Base-by-base conservation (phyloP, 768 basidiomycete genomes). In the Bullera alba region DNA sequence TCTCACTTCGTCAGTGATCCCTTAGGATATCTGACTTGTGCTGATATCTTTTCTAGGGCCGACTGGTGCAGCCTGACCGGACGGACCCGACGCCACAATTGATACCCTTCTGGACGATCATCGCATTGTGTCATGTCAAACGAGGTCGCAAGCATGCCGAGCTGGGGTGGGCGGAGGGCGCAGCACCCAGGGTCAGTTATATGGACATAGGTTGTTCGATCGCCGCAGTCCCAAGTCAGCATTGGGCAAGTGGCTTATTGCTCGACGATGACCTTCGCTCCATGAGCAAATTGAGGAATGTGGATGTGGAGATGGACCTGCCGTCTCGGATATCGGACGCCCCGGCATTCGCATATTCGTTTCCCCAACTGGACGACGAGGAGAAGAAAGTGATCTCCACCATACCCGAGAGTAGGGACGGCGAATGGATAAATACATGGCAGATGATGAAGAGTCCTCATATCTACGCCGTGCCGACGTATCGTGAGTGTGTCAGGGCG, bases 241-340 rank as follows among this genome's bases (percentile, higher is more conserved):
- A 43, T 19, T 43, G 42, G 42, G 10, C 42, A 21, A 43, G 42
- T 43, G 42, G 42, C 42, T 21, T 43, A 7, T 7, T 43, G 6
- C 42, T 43, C 12, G 15, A 8, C 10, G 42, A 43, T 26, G 27
- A 43, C 25, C 25, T 43, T 10, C 23, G 27, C 6, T 10, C 19
- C 8, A 26, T 43, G 42, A 43, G 23, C 6, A 22, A 10, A 26
- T 26, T 43, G 23, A 21, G 37, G 8, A 21, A 21, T 39, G 8
- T 10, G 22, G 26, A 41, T 22, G 38, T 8, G 21, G 38, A 8
- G 21, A 41, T 22, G 21, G 8, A 19, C 12, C 21, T 19, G 21
- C 21, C 38, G 8, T 22, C 10, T n/a, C 12, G 21, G 42, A 43
- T 19, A 6, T 26, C 42, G 15, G 5, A 14, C 19, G 15, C 27